Evolutionary conservation across 805 yeast species (phyloP), one percentile per base, ranked within the genome.

Genomic region (Wickerhamiella occidentalis): DNA sequence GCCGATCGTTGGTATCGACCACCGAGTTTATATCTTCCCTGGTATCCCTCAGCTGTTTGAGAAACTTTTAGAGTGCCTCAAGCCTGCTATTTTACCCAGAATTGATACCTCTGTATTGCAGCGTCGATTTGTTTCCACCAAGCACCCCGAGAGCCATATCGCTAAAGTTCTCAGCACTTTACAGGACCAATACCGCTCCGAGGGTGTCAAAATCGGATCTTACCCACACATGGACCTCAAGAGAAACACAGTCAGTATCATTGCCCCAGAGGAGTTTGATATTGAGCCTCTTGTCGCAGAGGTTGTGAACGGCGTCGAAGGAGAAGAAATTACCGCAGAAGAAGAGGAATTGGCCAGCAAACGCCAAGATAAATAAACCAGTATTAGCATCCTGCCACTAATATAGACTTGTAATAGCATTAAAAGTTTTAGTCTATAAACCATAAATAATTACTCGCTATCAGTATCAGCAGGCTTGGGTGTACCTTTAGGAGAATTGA

Each of bases 401-500:
- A n/a, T n/a, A n/a, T n/a, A n/a, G n/a, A n/a, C n/a, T n/a, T 30
- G 15, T 30, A 9, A 33, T 37, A 21, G 25, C 40, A 37, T 37
- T 37, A 38, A 18, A 38, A 23, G 7, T 23, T 23, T 6, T 15
- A 8, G 29, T 40, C 38, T 33, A 33, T 15, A 33, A 33, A 15
- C 38, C 33, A 33, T 33, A 43, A 40, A 38, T 22, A 40, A 17
- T 29, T 81, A 90, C 66, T 90, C 97, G 55, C 85, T 96, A 62
- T 92, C 97, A 35, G 96, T 82, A 62, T 92, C 95, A 26, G 73
- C 79, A 4, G 96, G 94, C 64, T 83, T 84, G 58, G 97, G 97
- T 18, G 98, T 92, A 28, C 98, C 98, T 79, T 92, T 92, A 56
- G 98, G 96, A 59, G 94, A 78, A 58, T 80, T 81, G 64, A 90